phyloP scores from a whole-genome alignment of 805 yeast genomes.

The Lachancea sp. region DNA sequence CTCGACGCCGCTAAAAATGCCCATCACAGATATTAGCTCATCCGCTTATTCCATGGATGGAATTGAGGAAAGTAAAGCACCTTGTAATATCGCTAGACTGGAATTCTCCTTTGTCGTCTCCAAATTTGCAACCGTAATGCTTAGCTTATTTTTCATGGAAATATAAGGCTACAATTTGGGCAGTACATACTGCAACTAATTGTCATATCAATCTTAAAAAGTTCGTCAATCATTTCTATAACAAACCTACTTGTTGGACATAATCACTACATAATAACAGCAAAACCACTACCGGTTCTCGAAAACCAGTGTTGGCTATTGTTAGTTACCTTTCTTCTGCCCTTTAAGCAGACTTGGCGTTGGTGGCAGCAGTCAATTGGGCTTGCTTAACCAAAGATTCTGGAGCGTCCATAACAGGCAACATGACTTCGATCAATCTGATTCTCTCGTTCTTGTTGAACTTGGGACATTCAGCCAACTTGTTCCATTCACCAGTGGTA shows the following conservation, averaged over 20 bases:
- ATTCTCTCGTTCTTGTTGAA: slow-evolving; percentile 53
- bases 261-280: background rate
- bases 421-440: slow-evolving; percentile 61
- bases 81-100: no score
- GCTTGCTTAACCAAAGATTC: slow-evolving; percentile 61
- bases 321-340: background rate
- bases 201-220: background rate
- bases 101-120: no score
- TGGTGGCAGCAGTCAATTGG: slow-evolving; percentile 47
- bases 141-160: no score
- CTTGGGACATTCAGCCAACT: slow-evolving; percentile 39
- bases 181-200: no score
- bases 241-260: slow-evolving; percentile 6
- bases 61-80: no score
- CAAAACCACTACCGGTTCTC: background rate
- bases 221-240: slow-evolving; percentile 9
- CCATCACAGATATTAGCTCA: no score
- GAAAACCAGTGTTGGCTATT: no score
- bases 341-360: slow-evolving; percentile 31
- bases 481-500: slow-evolving; percentile 53
- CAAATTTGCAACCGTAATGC: no score
- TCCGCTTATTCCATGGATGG: no score
- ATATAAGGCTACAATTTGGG: no score
- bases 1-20: no score
- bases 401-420: slow-evolving; percentile 67